Evolutionary conservation across 2,329 filamentous ascomycete genomes (phyloP), one percentile per base, ranked within the genome.

Genomic region (Davidsoniella eucalypti): DNA sequence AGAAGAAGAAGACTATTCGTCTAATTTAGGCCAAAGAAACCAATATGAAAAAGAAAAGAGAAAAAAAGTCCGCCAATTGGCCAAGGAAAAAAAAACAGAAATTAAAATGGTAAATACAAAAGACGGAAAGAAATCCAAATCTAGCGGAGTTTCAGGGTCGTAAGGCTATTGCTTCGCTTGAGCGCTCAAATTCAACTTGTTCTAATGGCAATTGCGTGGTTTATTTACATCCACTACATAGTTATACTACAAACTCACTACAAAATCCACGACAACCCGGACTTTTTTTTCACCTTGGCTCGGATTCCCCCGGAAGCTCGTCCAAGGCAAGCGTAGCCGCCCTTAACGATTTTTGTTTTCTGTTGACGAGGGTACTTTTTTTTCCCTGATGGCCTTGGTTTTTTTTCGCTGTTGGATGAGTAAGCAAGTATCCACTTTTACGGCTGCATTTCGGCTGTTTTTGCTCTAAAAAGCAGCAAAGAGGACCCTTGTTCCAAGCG

Each of bases 291-390:
- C 18, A 14, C 41, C 12, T 53, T 50, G 51, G 47, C 47, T 50
- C 47, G 51, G 47, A 50, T 53, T 47, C 51, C 51, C 51, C 44
- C 47, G 51, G 51, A 50, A 53, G 51, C 43, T n/a, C 36, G 44
- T 37, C 46, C 21, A 50, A 47, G 51, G 47, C 44, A 53, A 47
- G 37, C 47, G 44, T 40, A 53, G 47, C 43, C 51, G 44, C 51
- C 50, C 10, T 21, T 1, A 26, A 2, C 7, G 18, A 12, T 33
- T 9, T 33, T 33, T 18, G n/a, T 18, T 33, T 33, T 8, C 26
- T 33, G 10, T 29, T 33, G 40, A 50, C 21, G 21, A 21, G 21
- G 21, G 21, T 2, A 3, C 2, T 3, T 21, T 21, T 21, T 21
- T 21, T 3, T 5, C 21, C 4, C 21, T 21, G 4, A 3, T 21